A percentile compares a stretch with the other conserved stretches of the same genome.
These are phyloP conservation scores for Irpex rosettiformis DNA, from an alignment of 1,284 basidiomycete genomes.

Conservation along the genomic window DNA sequence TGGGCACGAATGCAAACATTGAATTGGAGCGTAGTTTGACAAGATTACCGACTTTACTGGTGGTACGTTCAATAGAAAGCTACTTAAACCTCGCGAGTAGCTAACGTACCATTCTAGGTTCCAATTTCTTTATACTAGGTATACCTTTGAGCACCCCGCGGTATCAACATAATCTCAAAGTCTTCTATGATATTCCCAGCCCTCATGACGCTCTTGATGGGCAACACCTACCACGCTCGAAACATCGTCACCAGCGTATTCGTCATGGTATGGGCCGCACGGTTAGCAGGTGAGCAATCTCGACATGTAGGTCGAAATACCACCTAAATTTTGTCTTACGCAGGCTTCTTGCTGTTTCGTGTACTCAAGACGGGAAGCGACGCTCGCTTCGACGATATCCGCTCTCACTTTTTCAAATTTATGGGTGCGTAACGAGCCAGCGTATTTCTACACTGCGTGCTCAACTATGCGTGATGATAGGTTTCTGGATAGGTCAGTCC, in stretches of 20 bases:
- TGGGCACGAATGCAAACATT: background rate
- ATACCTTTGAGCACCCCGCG: conserved; percentile 5
- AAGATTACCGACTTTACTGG: conserved; percentile 72
- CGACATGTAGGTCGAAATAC: too few species aligned
- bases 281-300: conserved; percentile 42
- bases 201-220: conserved; percentile 48
- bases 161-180: background rate
- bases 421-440: conserved; percentile 36
- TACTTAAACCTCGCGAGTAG: background rate
- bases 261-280: conserved; percentile 62
- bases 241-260: conserved; percentile 58
- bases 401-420: conserved; percentile 66
- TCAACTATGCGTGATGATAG: conserved; percentile 21
- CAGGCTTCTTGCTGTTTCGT: conserved; percentile 63
- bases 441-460: background rate
- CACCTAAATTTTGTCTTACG: background rate
- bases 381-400: conserved; percentile 63
- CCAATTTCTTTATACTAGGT: conserved; percentile 68
- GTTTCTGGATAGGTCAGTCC: conserved; percentile 48
- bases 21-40: conserved; percentile 46
- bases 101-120: conserved; percentile 35
- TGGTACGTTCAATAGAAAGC: conserved; percentile 33
- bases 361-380: conserved; percentile 68
- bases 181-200: too few species aligned
- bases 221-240: conserved; percentile 55